phyloP scores from a whole-genome alignment of 169 alveolate genomes.

The Perkinsus marinus region DNA sequence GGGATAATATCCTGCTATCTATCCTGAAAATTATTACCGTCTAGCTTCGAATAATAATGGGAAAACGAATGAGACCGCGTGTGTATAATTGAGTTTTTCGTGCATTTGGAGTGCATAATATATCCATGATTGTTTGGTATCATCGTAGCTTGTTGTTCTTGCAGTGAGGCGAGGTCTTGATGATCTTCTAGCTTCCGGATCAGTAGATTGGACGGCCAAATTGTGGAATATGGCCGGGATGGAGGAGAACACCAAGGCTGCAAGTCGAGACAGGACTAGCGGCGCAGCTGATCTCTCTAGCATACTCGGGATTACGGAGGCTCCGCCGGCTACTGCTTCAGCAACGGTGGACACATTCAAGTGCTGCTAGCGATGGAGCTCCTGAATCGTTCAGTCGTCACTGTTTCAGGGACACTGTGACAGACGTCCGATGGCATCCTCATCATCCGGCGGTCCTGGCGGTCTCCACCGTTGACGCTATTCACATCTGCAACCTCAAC shows the following conservation, averaged over 20 bases:
- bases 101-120: too few relatives aligned
- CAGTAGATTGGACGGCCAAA: not conserved
- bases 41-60: too few relatives aligned
- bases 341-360: not conserved
- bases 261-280: not conserved
- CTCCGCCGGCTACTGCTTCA: not conserved
- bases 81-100: too few relatives aligned
- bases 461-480: not conserved
- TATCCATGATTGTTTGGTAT: too few relatives aligned
- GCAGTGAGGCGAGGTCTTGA: not conserved
- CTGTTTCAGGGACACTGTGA: not conserved
- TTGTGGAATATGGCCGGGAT: not conserved
- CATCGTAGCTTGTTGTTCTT: too few relatives aligned
- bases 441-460: not conserved
- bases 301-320: not conserved
- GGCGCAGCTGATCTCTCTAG: not conserved
- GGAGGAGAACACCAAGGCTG: not conserved
- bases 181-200: not conserved
- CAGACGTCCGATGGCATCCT: not conserved
- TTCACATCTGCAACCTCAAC: not conserved
- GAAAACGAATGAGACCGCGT: too few relatives aligned
- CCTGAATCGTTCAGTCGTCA: not conserved
- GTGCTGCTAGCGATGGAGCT: not conserved
- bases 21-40: too few relatives aligned
- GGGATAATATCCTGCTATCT: too few relatives aligned